Base-by-base conservation (phyloP, 2,329 filamentous ascomycete genomes). In the Parastagonospora nodorum region DNA sequence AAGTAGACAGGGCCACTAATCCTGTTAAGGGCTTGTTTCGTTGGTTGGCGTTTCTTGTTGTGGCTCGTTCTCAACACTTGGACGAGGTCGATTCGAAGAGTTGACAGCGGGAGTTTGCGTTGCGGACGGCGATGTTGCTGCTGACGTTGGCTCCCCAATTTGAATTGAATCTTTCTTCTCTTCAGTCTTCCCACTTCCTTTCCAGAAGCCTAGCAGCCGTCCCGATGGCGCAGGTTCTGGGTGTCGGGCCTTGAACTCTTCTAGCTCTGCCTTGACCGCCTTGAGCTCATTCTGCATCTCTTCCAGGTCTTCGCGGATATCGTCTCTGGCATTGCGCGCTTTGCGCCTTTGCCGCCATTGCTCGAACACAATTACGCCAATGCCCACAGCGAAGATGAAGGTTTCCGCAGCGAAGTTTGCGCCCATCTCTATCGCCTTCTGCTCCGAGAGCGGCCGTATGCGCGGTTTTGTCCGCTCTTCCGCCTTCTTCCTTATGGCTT, bases 361-460 rank as follows among this genome's bases (percentile, higher is more conserved):
- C 63, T 89, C 86, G 45, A 84, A 84, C 0, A 88, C 68, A 38
- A 89, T 84, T 51, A 88, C 71, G 0, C 81, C 76, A 5, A 83
- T 84, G 1, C 83, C 86, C 10, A 88, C 86, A 4, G 79, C 61
- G 60, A 88, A 88, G 33, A 89, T 78, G 64, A 89, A 89, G 0
- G 82, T 74, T 64, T 89, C 86, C 29, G 84, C 84, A 42, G 87
- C 86, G 63, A 89, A 88, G 55, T 86, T 88, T 3, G 86, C 86
- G 3, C 86, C 86, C 32, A 82, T 81, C 65, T 89, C 86, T 47
- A 89, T 88, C 0, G 86, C 86, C 61, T 88, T 87, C 10, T 82
- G 79, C 66, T 89, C 86, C 2, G 83, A 84, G 9, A 89, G 75
- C 7, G 86, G 86, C 38, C 85, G 76, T 48, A 88, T 88, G 30